These are phyloP conservation scores for Coemansia sp. DNA, from an alignment of 192 early-diverging fungal genomes.

Conservation along the genomic window DNA sequence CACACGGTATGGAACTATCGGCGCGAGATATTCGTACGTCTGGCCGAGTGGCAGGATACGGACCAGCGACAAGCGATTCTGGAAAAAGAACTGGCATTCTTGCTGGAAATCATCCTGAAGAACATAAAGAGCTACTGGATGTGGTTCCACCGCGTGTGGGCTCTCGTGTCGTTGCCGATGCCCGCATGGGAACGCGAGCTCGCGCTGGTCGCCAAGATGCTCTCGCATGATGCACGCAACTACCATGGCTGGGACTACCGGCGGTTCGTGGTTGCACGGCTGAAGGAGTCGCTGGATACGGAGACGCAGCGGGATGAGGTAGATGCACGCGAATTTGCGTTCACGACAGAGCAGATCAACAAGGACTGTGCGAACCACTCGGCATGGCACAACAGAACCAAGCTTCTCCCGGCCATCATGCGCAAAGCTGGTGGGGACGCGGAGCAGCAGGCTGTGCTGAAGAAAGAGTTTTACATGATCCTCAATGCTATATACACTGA, in stretches of 20 bases:
- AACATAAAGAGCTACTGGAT: constrained; percentile 98
- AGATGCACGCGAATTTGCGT: constrained; percentile 75
- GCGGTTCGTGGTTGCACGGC: constrained; percentile 70
- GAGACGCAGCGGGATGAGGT: constrained; percentile 17
- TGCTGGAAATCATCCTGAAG: constrained; percentile 66
- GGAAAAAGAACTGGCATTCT: constrained; percentile 71
- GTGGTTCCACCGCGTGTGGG: constrained; percentile 96
- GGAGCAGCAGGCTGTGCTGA: constrained; percentile 27
- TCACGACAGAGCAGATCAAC: constrained; percentile 85
- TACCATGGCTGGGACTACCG: constrained; percentile 99
- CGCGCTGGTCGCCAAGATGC: constrained; percentile 69
- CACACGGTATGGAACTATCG: constrained; percentile 97
- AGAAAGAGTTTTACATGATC: constrained; percentile 77
- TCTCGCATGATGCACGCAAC: constrained; percentile 89
- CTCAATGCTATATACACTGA: constrained; percentile 94
- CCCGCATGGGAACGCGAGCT: constrained; percentile 84
- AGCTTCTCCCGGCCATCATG: constrained; percentile 60
- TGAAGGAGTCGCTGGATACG: constrained; percentile 17
- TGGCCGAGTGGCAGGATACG: constrained; percentile 20
- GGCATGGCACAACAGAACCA: constrained; percentile 97
- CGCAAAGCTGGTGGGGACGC: not conserved
- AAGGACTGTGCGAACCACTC: constrained; percentile 96
- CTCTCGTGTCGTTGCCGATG: constrained; percentile 69
- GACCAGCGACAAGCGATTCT: constrained; percentile 14
- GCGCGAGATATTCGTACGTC: constrained; percentile 61